Evolutionary conservation across 176 grass and related monocot genomes (phyloP).

Genomic region (Hsuehochloa calcarea): DNA sequence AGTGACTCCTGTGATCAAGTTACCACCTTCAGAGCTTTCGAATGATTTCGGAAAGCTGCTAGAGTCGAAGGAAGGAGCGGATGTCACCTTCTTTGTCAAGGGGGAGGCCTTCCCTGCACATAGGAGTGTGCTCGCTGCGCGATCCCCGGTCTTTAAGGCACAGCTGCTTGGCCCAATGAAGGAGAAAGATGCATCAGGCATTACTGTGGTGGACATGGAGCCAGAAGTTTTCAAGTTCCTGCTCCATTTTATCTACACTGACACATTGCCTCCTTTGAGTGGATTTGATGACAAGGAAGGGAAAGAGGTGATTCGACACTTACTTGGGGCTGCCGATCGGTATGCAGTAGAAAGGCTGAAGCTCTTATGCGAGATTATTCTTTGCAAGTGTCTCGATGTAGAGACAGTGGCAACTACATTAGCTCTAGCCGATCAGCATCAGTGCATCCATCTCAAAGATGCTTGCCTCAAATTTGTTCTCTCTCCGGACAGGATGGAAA

Average conservation of each 20-base stretch:
- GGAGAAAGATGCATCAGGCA: background rate
- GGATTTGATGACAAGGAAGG: background rate
- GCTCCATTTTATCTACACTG: background rate
- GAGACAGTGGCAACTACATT: no score
- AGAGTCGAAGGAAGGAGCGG: background rate
- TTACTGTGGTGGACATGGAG: background rate
- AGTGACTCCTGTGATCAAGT: background rate
- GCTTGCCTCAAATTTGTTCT: background rate
- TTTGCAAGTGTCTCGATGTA: no score
- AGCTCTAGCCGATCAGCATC: no score
- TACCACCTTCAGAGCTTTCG: background rate
- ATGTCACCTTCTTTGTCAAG: background rate
- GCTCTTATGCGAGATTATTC: background rate
- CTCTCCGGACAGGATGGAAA: no score
- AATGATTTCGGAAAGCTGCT: background rate
- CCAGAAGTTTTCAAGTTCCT: background rate
- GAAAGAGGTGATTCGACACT: background rate
- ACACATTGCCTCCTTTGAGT: background rate
- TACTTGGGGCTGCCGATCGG: background rate
- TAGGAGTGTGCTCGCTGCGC: background rate
- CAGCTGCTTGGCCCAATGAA: background rate
- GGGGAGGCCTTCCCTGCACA: background rate
- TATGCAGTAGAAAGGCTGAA: conserved; percentile 23
- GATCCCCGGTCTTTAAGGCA: background rate
- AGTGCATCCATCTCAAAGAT: background rate